phyloP scores from a whole-genome alignment of 352 stramenopile species.

The Globisporangium perplexum region DNA sequence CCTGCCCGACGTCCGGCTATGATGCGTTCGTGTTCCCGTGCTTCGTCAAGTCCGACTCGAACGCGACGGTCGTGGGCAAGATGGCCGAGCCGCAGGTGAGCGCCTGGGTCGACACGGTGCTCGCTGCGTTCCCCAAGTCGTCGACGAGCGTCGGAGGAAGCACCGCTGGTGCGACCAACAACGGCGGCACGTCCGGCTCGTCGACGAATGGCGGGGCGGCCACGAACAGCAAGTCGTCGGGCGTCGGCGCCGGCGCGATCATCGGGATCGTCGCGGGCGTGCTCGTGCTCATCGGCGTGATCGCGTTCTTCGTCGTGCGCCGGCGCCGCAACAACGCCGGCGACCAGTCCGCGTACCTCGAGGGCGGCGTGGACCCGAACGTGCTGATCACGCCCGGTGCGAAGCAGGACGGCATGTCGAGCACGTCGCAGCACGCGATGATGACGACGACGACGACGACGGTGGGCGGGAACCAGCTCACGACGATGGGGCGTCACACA shows the following conservation, averaged over 20 bases:
- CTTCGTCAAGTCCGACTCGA: not conserved
- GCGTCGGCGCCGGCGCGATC: constrained; percentile 5
- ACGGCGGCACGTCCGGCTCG: not conserved
- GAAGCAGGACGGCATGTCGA: constrained; percentile 1
- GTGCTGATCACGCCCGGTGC: constrained; percentile 3
- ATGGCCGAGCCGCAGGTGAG: constrained; percentile 6
- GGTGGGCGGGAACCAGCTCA: constrained; percentile 2
- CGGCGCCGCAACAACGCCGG: not conserved
- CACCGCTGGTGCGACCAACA: not conserved
- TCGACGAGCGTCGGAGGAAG: not conserved
- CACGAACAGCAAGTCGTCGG: constrained; percentile 3
- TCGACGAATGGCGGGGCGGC: not conserved
- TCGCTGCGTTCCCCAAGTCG: constrained; percentile 6
- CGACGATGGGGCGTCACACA: constrained; percentile 1
- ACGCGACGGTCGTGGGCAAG: not conserved
- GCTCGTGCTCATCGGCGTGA: constrained; percentile 7
- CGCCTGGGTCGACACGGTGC: constrained; percentile 10
- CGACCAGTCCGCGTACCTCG: not conserved
- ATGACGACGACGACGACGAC: constrained; percentile 1
- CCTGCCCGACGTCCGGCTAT: not conserved
- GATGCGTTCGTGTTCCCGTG: constrained; percentile 9
- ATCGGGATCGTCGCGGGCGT: constrained; percentile 6
- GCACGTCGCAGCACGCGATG: not conserved
- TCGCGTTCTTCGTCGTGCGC: constrained; percentile 7
- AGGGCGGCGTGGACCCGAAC: constrained; percentile 3